Evolutionary conservation across 805 yeast genomes (phyloP).

Genomic region (Wickerhamiella sorbophila): DNA sequence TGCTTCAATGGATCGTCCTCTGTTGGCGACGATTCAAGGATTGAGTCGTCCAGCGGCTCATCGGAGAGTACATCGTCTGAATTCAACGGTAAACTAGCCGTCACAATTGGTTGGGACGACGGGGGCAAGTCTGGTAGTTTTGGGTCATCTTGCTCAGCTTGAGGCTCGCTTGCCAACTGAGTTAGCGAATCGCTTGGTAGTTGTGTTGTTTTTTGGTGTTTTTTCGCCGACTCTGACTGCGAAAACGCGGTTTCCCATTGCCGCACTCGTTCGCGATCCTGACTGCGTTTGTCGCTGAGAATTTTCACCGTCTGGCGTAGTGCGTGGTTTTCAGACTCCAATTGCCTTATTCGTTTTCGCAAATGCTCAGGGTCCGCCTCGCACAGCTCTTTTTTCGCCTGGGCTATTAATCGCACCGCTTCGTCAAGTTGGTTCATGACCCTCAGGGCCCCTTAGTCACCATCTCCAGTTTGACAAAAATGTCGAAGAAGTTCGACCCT

Average conservation of each 20-base stretch:
- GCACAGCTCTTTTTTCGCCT: neutral
- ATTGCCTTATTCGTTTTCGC: neutral
- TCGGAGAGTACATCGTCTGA: neutral
- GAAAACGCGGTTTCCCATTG: constrained; percentile 4
- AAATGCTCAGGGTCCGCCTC: neutral
- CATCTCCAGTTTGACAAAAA: neutral
- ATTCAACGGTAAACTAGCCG: neutral
- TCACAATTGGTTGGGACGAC: neutral
- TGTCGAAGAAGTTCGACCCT: constrained; percentile 12
- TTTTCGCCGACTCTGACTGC: neutral
- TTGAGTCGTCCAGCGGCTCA: neutral
- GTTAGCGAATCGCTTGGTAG: neutral
- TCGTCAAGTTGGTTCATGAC: neutral
- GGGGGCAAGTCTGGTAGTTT: neutral
- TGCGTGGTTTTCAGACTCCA: constrained; percentile 6
- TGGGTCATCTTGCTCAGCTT: neutral
- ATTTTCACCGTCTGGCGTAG: constrained; percentile 2
- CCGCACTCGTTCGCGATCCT: constrained; percentile 2
- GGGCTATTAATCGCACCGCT: neutral
- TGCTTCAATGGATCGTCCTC: neutral
- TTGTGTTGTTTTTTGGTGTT: neutral
- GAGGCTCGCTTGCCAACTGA: neutral
- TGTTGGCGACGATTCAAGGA: neutral
- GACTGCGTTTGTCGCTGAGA: neutral
- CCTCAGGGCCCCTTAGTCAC: neutral